Evolutionary conservation across 495 filamentous ascomycete species (phyloP), one percentile per base, ranked within the genome.

Genomic region (Rhizodiscina lignyota): DNA sequence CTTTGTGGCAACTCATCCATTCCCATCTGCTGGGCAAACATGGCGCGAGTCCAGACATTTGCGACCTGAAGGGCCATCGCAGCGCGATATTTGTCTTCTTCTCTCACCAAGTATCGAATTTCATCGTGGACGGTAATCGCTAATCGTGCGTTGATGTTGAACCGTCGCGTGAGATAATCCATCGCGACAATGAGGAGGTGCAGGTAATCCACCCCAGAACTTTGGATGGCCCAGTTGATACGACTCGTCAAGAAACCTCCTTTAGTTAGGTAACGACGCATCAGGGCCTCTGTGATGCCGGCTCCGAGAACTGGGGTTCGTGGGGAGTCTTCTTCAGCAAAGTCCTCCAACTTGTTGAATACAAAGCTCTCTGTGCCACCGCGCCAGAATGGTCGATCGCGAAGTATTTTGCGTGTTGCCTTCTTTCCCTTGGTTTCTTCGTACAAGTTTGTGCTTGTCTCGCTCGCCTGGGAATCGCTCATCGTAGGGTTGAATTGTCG

Each of bases 181-280:
- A 97, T 99, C 18, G 72, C 66, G 13, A 94, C 71, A 38, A 99
- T 83, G 17, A 99, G 61, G 6, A 99, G 77, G 47, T 99, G 89
- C 8, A 99, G 70, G 56, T 99, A 99, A 57, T 99, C 89, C 10
- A 96, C 89, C 21, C 89, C 89, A 5, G 81, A 89, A 2, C 84
- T 93, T 46, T 99, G 89, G 42, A 99, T 94, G 15, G 89, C 89
- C 89, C 89, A 99, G 52, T 99, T 99, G 60, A 99, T 94, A 13
- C 89, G 74, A 22, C 80, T 89, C 2, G 91, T 91, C 62, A 99
- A 79, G 59, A 87, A 99, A 31, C 77, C 83, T 20, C 86, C 86
- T 47, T 79, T 85, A 54, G 72, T 84, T 45, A 96, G 73, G 50
- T 77, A 91, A 21, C 82, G 74, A 29, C 74, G 64, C 75, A 86